Evolutionary conservation across 805 yeast species (phyloP).

Genomic region (Wickerhamiella azymoides): DNA sequence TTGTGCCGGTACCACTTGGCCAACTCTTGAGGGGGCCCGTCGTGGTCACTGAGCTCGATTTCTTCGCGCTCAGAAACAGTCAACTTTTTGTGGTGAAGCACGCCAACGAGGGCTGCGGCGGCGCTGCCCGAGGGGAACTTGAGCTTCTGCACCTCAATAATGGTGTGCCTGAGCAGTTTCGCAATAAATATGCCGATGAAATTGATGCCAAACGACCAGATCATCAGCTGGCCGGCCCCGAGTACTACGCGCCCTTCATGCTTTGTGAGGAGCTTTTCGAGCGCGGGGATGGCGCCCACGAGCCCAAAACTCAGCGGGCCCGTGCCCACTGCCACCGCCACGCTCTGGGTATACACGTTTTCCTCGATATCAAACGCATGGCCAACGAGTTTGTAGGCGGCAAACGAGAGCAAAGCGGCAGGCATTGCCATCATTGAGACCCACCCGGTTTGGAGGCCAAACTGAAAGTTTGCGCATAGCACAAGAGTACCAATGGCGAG

Average conservation of each 20-base stretch:
- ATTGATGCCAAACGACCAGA: slow-evolving; percentile 81
- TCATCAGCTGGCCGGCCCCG: slow-evolving; percentile 39
- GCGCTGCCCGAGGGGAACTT: slow-evolving; percentile 95
- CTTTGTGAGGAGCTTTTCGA: slow-evolving; percentile 67
- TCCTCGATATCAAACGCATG: slow-evolving; percentile 59
- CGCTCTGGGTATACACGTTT: slow-evolving; percentile 80
- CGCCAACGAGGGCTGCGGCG: slow-evolving; percentile 84
- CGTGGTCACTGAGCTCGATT: not conserved
- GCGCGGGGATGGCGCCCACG: slow-evolving; percentile 91
- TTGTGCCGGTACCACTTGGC: slow-evolving; percentile 31
- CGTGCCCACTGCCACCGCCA: slow-evolving; percentile 94
- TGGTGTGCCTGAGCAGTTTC: slow-evolving; percentile 72
- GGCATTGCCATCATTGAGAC: slow-evolving; percentile 98
- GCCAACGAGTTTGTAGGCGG: slow-evolving; percentile 53
- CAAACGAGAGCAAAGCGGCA: slow-evolving; percentile 75
- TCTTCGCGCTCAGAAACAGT: slow-evolving; percentile 11
- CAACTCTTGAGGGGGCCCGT: slow-evolving; percentile 8
- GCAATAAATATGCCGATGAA: slow-evolving; percentile 95
- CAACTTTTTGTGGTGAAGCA: slow-evolving; percentile 51
- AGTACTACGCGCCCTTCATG: slow-evolving; percentile 43
- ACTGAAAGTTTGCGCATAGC: slow-evolving; percentile 81
- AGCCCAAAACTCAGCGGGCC: slow-evolving; percentile 93
- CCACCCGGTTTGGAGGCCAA: slow-evolving; percentile 97
- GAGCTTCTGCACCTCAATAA: slow-evolving; percentile 71
- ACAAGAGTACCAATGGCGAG: slow-evolving; percentile 76